Percentiles rank a stretch among this genome's conserved stretches.
phyloP scores from a whole-genome alignment of 768 basidiomycete species.

The Psilocybe tampanensis region DNA sequence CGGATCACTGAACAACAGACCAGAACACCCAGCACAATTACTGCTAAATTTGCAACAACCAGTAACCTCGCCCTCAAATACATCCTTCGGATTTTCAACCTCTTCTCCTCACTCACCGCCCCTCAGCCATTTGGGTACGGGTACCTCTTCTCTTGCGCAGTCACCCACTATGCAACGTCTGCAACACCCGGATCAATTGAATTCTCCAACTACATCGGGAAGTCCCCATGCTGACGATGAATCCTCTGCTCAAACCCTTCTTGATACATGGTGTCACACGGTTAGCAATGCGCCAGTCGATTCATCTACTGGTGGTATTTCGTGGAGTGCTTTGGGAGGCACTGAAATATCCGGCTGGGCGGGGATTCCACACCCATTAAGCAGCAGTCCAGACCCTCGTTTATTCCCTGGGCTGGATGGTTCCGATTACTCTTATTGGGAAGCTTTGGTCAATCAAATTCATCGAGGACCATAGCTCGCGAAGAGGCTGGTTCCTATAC shows the following conservation, averaged over 20 bases:
- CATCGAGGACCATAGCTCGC: conserved; percentile 38
- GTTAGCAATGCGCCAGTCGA: conserved; percentile 68
- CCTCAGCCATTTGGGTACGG: conserved; percentile 24
- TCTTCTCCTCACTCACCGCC: conserved; percentile 33
- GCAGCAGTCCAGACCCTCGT: conserved; percentile 43
- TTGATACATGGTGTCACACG: conserved; percentile 88
- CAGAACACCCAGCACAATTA: conserved; percentile 54
- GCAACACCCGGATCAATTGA: conserved; percentile 56
- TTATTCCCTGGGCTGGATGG: conserved; percentile 56
- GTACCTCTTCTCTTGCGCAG: conserved; percentile 33
- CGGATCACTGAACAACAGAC: conserved; percentile 25
- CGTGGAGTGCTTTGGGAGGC: conserved; percentile 63
- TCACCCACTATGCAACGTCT: conserved; percentile 64
- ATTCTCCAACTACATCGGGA: conserved; percentile 65
- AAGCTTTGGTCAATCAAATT: conserved; percentile 70
- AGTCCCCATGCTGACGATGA: conserved; percentile 79
- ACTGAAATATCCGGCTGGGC: conserved; percentile 65
- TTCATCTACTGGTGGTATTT: conserved; percentile 47
- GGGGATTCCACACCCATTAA: conserved; percentile 43
- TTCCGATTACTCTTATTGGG: conserved; percentile 82
- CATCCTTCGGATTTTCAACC: conserved; percentile 30
- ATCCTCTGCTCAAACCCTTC: conserved; percentile 70
- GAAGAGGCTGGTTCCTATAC: neutral
- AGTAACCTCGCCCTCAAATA: conserved; percentile 31
- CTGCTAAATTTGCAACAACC: conserved; percentile 50